Evolutionary conservation across 129 eudicot species (phyloP).

Genomic region (Chrysanthemum makinoi): DNA sequence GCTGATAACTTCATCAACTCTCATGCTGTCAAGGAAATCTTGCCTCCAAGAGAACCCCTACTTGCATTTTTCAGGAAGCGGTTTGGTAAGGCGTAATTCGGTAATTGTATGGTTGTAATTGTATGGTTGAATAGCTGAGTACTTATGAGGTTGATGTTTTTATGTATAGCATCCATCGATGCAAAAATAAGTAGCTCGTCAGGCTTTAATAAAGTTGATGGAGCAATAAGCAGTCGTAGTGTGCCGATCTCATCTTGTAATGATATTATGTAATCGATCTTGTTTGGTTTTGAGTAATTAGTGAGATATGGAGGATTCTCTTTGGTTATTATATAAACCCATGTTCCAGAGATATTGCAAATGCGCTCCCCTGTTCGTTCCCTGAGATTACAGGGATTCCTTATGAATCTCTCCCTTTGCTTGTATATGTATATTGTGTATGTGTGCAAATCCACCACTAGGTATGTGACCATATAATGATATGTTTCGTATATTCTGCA

Average conservation of each 20-base stretch:
- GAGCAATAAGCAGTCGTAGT: neutral
- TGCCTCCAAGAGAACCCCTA: conserved; percentile 28
- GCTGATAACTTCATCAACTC: conserved; percentile 12
- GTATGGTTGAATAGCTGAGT: neutral
- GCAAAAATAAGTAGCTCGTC: neutral
- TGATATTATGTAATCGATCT: neutral
- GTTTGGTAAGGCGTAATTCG: conserved; percentile 7
- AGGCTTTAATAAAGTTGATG: no score
- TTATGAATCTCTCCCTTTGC: no score
- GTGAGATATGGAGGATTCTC: no score
- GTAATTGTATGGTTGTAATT: neutral
- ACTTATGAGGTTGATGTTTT: neutral
- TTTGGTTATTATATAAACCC: no score
- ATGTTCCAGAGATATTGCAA: no score
- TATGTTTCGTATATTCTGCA: no score
- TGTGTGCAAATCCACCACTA: no score
- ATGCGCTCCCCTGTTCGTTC: no score
- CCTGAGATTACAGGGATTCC: no score
- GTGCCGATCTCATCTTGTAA: neutral
- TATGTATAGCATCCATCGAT: neutral
- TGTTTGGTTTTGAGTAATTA: no score
- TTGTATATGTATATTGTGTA: no score
- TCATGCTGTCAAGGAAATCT: conserved; percentile 21
- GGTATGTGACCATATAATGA: no score
- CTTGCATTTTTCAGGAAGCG: conserved; percentile 1